Evolutionary conservation across 1,284 basidiomycete species (phyloP), one percentile per base, ranked within the genome.

Genomic region (Ustilago sp.): DNA sequence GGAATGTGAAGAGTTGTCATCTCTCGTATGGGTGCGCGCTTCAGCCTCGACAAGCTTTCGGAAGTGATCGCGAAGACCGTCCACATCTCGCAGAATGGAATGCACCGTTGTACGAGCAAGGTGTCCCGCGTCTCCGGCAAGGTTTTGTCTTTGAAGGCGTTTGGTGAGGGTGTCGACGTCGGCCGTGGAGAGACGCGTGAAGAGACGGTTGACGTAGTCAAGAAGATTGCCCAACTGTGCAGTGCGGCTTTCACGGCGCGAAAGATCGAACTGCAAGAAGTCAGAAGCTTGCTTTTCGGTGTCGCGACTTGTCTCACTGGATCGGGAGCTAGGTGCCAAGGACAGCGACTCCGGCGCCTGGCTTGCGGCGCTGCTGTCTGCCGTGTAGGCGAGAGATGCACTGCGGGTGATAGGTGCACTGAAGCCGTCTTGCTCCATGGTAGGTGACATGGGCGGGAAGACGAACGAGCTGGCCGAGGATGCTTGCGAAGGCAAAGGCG

Each of bases 101-200:
- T 90, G 90, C 65, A 98, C 89, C 0, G 94, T 98, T 23, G 90
- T 91, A 45, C 92, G 91, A 0, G 95, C 95, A 17, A 98, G 89
- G 82, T 98, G 93, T 15, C 91, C 90, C 19, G 98, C 90, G 80
- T 98, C 95, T 48, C 91, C 92, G 3, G 93, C 87, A 2, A 98
- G 89, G 81, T 95, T 91, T 78, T 98, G 96, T 53, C 94, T 92
- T 87, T 95, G 96, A 50, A 99, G 88, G 15, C 96, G 91, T 67
- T 93, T 92, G 50, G 93, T 93, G 45, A 99, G 89, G 0, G 94
- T 95, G 34, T 93, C 89, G 1, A 95, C 92, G 79, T 99, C 95
- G 1, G 95, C 92, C 74, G 93, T 91, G 17, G 89, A 88, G 74
- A 98, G 89, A 19, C 92, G 90, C 60, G 88, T 89, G 58, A 93